These are phyloP conservation scores for Claviceps pusilla DNA, from an alignment of 2,329 filamentous ascomycete genomes.

Conservation along the genomic window DNA sequence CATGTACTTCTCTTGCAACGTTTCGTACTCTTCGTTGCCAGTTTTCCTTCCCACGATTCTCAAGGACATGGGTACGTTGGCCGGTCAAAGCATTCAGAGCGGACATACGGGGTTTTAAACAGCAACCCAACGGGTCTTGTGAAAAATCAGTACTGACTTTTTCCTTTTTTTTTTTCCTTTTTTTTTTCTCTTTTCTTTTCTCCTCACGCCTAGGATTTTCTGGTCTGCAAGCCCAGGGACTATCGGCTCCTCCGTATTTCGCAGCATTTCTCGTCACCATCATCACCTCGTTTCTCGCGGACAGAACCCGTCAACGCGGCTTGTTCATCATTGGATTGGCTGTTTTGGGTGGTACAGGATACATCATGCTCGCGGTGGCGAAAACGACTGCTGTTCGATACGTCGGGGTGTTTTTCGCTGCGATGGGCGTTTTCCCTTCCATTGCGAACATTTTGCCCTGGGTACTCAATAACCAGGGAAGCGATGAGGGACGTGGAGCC, in stretches of 20 bases:
- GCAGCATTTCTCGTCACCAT: constrained; percentile 9
- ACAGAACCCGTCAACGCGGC: constrained; percentile 7
- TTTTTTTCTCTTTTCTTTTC: background rate
- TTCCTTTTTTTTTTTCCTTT: too few relatives aligned
- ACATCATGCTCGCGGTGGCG: constrained; percentile 4
- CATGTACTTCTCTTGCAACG: constrained; percentile 11
- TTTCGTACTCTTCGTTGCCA: constrained; percentile 18
- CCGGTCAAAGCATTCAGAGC: too few relatives aligned
- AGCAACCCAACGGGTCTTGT: too few relatives aligned
- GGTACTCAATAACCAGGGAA: constrained; percentile 6
- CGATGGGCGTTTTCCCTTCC: constrained; percentile 4
- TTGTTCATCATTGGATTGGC: constrained; percentile 4
- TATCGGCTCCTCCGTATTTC: constrained; percentile 9
- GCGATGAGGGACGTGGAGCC: constrained; percentile 5
- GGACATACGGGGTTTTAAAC: too few relatives aligned
- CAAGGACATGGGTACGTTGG: constrained; percentile 6
- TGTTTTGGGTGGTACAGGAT: constrained; percentile 3
- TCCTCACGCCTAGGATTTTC: constrained; percentile 6
- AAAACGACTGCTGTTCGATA: constrained; percentile 2
- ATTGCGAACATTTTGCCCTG: constrained; percentile 6
- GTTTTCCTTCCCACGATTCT: constrained; percentile 11
- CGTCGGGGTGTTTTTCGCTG: constrained; percentile 2
- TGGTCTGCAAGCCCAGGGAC: constrained; percentile 8
- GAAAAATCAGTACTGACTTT: too few relatives aligned
- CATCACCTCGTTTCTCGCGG: constrained; percentile 6